phyloP scores from a whole-genome alignment of 2,329 filamentous ascomycete genomes.

The Pseudogymnoascus destructans region DNA sequence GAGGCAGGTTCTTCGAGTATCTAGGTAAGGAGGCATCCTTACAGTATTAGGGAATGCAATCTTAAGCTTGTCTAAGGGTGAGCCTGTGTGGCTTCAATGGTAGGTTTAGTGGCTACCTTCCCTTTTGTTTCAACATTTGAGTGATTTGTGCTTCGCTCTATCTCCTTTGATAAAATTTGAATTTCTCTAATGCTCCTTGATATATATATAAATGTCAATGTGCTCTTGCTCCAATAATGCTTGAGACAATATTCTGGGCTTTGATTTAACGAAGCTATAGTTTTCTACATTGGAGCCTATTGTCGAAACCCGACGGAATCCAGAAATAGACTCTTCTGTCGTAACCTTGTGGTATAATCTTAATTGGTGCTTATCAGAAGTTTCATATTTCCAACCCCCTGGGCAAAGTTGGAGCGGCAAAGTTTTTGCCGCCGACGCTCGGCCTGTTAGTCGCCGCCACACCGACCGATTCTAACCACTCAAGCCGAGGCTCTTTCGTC shows the following conservation, averaged over 20 bases:
- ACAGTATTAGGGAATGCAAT: no score
- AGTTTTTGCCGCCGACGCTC: neutral
- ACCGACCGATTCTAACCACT: neutral
- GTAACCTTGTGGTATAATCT: neutral
- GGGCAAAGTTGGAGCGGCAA: neutral
- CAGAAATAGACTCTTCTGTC: neutral
- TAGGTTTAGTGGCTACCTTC: no score
- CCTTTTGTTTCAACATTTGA: no score
- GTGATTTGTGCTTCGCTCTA: no score
- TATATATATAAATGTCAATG: no score
- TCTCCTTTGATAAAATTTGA: no score
- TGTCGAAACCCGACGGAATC: neutral
- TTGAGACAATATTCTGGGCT: neutral
- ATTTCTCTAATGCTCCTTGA: no score
- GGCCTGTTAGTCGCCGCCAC: conserved; percentile 4
- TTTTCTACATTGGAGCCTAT: neutral
- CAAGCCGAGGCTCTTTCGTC: neutral
- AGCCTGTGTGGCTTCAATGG: no score
- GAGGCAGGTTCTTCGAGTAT: no score
- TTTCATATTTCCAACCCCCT: neutral
- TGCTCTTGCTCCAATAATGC: no score
- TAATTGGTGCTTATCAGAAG: neutral
- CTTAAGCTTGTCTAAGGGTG: no score
- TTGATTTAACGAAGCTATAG: neutral
- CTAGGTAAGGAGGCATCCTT: no score